Evolutionary conservation across 495 filamentous ascomycete genomes (phyloP), one percentile per base, ranked within the genome.

Genomic region (Copromyces sp.): DNA sequence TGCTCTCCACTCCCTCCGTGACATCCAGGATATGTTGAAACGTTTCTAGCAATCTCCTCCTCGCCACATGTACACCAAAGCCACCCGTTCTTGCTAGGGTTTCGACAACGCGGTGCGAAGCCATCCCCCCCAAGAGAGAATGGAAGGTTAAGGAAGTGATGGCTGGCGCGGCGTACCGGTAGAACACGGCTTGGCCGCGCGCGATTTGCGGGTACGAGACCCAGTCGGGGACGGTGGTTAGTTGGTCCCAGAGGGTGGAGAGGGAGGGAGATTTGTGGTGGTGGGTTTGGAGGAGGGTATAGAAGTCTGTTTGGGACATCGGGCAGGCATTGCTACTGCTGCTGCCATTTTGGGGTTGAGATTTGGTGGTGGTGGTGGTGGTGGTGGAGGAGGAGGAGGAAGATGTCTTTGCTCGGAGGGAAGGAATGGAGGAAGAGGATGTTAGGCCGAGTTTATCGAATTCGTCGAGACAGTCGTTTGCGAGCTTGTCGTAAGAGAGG

Each of bases 181-280:
- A 92, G 76, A 91, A 91, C 1, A 90, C 85, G 35, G 88, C 84
- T 78, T 93, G 91, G 0, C 89, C 91, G 76, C 92, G 81, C 74
- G 86, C 81, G 74, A 97, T 91, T 77, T 94, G 92, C 11, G 86
- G 84, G 92, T 92, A 95, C 79, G 94, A 89, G 1, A 96, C 93
- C 93, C 93, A 96, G 16, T 85, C 81, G 0, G 92, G 93, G 24
- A 94, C 80, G 1, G 87, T 90, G 75, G 89, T 90, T 69, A 93
- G 83, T 76, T 95, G 85, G 0, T 74, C 78, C 93, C 92, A 94
- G 7, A 96, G 78, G 40, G 85, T 76, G 9, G 81, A 75, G 39
- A 94, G 83, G 69, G 85, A 87, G 8, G 85, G 82, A 77, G 94
- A 87, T 8, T 83, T 80, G 11, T 81, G 74, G 8, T 84, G 83